phyloP scores from a whole-genome alignment of 2,329 filamentous ascomycete species.

The Nannizziopsis barbatae region DNA sequence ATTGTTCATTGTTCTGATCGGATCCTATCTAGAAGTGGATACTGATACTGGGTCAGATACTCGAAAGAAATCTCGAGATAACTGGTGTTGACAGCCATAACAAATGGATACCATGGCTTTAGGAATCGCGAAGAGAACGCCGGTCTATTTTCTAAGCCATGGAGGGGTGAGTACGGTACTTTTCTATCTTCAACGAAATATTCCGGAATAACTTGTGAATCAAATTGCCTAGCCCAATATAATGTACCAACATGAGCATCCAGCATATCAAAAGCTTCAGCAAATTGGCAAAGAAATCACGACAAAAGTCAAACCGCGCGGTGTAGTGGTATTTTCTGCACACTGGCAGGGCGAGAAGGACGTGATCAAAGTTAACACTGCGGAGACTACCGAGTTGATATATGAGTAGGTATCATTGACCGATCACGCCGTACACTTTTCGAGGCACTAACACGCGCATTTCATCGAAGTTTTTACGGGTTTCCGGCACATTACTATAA shows the following conservation, averaged over 20 bases:
- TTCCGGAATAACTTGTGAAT: not conserved
- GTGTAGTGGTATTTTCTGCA: conserved; percentile 64
- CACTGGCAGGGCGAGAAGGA: conserved; percentile 56
- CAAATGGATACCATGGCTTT: not conserved
- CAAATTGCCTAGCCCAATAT: conserved; percentile 44
- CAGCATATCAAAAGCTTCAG: conserved; percentile 54
- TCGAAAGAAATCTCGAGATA: not conserved
- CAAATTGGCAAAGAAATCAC: conserved; percentile 60
- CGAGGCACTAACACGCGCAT: not conserved
- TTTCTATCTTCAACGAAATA: not conserved
- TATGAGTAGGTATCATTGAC: conserved; percentile 46
- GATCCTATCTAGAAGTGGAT: too few relatives aligned
- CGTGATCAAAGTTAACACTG: conserved; percentile 54
- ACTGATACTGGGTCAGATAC: too few relatives aligned
- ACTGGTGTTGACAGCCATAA: not conserved
- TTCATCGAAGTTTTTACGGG: conserved; percentile 49
- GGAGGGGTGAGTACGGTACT: conserved; percentile 30
- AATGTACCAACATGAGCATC: conserved; percentile 58
- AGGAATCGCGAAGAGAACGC: conserved; percentile 27
- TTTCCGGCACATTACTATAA: conserved; percentile 61
- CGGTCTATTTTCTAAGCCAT: conserved; percentile 44
- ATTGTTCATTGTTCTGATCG: too few relatives aligned
- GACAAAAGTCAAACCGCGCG: conserved; percentile 56
- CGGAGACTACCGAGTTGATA: conserved; percentile 53
- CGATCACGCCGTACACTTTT: not conserved